A percentile compares a stretch with the other conserved stretches of the same genome.
These are phyloP conservation scores for Tolypocladium album DNA, from an alignment of 2,329 filamentous ascomycete species.

Conservation along the genomic window DNA sequence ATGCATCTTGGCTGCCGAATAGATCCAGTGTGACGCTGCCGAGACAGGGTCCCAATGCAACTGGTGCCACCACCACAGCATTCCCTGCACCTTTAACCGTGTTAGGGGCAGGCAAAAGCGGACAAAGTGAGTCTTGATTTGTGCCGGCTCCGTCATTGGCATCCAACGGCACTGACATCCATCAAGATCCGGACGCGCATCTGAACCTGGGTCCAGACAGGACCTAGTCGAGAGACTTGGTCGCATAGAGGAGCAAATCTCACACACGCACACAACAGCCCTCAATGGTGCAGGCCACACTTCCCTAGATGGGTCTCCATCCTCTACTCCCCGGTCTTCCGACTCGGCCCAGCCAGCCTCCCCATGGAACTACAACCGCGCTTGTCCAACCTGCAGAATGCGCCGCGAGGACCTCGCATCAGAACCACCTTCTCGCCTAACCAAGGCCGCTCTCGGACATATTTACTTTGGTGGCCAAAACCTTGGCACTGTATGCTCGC, in stretches of 20 bases:
- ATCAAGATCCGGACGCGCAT: constrained; percentile 1
- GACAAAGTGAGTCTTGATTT: constrained; percentile 4
- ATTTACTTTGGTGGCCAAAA: constrained; percentile 36
- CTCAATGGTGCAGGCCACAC: neutral
- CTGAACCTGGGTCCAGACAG: constrained; percentile 7
- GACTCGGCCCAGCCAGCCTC: neutral
- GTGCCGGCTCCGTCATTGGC: neutral
- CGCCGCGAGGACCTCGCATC: neutral
- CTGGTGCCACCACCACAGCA: constrained; percentile 37
- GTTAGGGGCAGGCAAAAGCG: constrained; percentile 8
- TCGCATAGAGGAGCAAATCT: constrained; percentile 27
- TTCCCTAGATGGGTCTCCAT: constrained; percentile 2
- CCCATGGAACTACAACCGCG: neutral
- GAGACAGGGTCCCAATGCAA: constrained; percentile 28
- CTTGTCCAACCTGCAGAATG: neutral
- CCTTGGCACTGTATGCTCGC: constrained; percentile 33
- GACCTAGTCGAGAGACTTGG: constrained; percentile 26
- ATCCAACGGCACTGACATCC: neutral
- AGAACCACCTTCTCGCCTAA: neutral
- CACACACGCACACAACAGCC: constrained; percentile 10
- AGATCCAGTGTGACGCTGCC: constrained; percentile 40
- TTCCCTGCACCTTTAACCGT: constrained; percentile 31
- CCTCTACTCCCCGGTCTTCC: neutral
- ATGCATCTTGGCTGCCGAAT: neutral
- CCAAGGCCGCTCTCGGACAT: constrained; percentile 14